A percentile compares a stretch with the other conserved stretches of the same genome.
phyloP scores from a whole-genome alignment of 495 filamentous ascomycete species.

The Lindgomyces ingoldianus region DNA sequence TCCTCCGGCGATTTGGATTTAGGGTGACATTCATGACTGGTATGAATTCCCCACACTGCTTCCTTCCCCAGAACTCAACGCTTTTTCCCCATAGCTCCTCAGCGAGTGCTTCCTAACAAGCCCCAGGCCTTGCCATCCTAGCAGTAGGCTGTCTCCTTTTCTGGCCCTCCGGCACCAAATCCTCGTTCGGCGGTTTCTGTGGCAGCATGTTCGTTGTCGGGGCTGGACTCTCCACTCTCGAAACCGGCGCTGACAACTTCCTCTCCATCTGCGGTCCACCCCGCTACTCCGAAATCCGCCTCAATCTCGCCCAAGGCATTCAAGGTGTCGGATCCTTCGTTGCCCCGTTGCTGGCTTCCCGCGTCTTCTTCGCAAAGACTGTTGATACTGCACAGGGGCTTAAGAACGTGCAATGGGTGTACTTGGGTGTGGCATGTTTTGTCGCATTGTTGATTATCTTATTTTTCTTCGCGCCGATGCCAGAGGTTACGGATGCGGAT shows the following conservation, averaged over 20 bases:
- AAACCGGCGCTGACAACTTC: slow-evolving; percentile 74
- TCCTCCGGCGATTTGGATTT: slow-evolving; percentile 65
- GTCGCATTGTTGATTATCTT: slow-evolving; percentile 63
- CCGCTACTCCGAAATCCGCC: slow-evolving; percentile 65
- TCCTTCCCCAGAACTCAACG: too few relatives aligned
- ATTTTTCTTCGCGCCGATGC: slow-evolving; percentile 66
- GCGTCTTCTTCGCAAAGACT: slow-evolving; percentile 65
- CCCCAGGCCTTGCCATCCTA: slow-evolving; percentile 63
- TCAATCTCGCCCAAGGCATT: slow-evolving; percentile 66
- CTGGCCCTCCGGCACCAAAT: slow-evolving; percentile 58
- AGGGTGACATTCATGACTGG: slow-evolving; percentile 58
- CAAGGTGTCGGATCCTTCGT: slow-evolving; percentile 66
- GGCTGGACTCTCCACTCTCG: slow-evolving; percentile 66
- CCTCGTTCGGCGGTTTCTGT: slow-evolving; percentile 72
- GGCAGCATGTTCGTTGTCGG: slow-evolving; percentile 70
- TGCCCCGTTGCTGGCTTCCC: slow-evolving; percentile 65
- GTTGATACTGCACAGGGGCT: slow-evolving; percentile 49
- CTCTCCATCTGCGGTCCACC: slow-evolving; percentile 69
- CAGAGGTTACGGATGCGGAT: slow-evolving; percentile 74
- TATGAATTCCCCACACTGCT: too few relatives aligned
- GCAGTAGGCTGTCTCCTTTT: slow-evolving; percentile 64
- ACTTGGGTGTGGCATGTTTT: slow-evolving; percentile 69
- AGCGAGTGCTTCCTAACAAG: too few relatives aligned
- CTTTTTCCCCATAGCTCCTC: too few relatives aligned
- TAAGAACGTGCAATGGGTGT: slow-evolving; percentile 71